Percentiles rank a stretch among this genome's conserved stretches.
Conservation (phyloP, 345 rosid species). For the Hirschfeldia incana region DNA sequence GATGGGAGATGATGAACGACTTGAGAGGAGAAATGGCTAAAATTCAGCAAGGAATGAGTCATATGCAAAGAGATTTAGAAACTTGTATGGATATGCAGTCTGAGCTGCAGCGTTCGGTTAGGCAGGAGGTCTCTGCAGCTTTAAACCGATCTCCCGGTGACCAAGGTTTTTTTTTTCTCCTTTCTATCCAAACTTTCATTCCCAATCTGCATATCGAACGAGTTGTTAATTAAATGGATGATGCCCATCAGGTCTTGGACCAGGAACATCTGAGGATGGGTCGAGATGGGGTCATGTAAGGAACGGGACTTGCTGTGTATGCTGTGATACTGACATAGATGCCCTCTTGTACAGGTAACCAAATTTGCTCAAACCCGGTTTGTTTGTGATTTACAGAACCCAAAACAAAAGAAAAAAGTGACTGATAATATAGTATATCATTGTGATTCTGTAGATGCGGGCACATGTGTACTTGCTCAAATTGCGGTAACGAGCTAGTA, state of each 20-base stretch:
- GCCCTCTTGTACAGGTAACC: constrained; percentile 7
- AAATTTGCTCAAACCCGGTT: background rate
- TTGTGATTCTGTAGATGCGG: background rate
- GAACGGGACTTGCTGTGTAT: constrained; percentile 1
- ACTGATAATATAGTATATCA: background rate
- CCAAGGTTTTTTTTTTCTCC: background rate
- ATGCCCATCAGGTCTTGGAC: constrained; percentile 5
- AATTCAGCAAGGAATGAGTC: constrained; percentile 75
- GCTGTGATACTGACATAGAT: constrained; percentile 4
- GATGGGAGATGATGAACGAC: constrained; percentile 4
- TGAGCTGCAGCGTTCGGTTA: constrained; percentile 18
- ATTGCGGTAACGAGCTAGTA: constrained; percentile 2
- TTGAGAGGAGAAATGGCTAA: constrained; percentile 3
- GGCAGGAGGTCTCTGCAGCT: constrained; percentile 5
- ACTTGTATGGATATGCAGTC: constrained; percentile 73
- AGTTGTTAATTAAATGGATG: background rate
- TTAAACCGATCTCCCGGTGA: constrained; percentile 2
- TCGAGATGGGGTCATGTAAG: constrained; percentile 2
- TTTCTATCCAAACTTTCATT: background rate
- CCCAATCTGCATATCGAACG: background rate
- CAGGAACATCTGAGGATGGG: background rate
- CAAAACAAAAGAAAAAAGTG: background rate
- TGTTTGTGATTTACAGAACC: background rate
- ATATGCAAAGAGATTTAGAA: constrained; percentile 84
- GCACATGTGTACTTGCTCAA: constrained; percentile 9